Evolutionary conservation across 2,329 filamentous ascomycete species (phyloP).

Genomic region (Xylaria polymorpha): DNA sequence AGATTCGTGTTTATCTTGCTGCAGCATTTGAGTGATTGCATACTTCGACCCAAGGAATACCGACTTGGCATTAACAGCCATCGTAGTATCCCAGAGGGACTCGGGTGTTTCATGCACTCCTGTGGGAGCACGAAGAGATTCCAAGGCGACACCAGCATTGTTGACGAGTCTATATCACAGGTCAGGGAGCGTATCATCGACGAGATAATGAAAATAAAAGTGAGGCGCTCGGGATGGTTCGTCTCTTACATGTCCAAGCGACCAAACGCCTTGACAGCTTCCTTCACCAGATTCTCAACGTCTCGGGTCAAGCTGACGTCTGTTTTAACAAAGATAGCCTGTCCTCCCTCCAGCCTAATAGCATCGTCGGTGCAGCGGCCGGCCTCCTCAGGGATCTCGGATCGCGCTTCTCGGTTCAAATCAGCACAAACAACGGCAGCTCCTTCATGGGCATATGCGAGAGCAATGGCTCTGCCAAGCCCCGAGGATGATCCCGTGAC

Average conservation of each 20-base stretch:
- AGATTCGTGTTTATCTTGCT: conserved; percentile 54
- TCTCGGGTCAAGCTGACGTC: conserved; percentile 55
- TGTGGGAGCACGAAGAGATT: conserved; percentile 48
- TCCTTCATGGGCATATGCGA: conserved; percentile 56
- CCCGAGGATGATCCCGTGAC: conserved; percentile 61
- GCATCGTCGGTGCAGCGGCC: conserved; percentile 53
- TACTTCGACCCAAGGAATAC: conserved; percentile 59
- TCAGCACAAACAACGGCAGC: conserved; percentile 58
- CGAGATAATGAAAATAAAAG: background rate
- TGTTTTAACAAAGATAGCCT: conserved; percentile 56
- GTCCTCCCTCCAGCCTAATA: conserved; percentile 51
- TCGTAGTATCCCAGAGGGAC: conserved; percentile 57
- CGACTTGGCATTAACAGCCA: conserved; percentile 54
- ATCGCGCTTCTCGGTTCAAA: conserved; percentile 46
- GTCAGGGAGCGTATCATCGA: background rate
- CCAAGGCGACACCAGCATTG: conserved; percentile 62
- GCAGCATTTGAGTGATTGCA: conserved; percentile 60
- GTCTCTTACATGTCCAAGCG: conserved; percentile 56
- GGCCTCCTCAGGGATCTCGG: conserved; percentile 46
- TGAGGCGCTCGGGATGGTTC: background rate
- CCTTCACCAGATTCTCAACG: conserved; percentile 53
- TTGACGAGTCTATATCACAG: conserved; percentile 55
- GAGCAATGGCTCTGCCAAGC: conserved; percentile 59
- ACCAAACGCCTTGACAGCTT: conserved; percentile 53
- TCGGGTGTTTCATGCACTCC: conserved; percentile 61